Evolutionary conservation across 2,329 filamentous ascomycete species (phyloP).

Genomic region (Akanthomyces dipterigenus): DNA sequence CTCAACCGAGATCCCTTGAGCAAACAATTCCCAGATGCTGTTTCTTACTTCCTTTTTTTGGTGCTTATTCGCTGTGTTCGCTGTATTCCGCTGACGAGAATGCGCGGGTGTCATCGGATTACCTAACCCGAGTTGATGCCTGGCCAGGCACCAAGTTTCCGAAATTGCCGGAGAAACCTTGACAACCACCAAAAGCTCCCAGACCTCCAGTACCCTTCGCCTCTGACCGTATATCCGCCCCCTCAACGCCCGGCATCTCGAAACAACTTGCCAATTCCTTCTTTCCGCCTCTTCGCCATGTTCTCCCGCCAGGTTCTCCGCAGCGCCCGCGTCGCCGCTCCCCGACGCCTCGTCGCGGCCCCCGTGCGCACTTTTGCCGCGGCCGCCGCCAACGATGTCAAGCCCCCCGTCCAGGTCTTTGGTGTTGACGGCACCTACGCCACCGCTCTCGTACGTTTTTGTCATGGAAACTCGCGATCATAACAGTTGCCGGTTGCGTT

Average conservation of each 20-base stretch:
- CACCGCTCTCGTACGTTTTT: slow-evolving; percentile 79
- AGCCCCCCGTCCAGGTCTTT: slow-evolving; percentile 85
- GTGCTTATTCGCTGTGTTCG: not conserved
- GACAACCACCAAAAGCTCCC: slow-evolving; percentile 28
- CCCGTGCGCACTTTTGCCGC: slow-evolving; percentile 76
- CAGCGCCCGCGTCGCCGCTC: slow-evolving; percentile 49
- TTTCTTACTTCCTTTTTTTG: not conserved
- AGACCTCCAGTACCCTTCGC: slow-evolving; percentile 12
- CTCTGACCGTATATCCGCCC: not conserved
- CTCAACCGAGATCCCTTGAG: not conserved
- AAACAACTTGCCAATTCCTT: slow-evolving; percentile 18
- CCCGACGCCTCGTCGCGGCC: slow-evolving; percentile 46
- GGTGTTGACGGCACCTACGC: slow-evolving; percentile 98
- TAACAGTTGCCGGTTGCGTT: not conserved
- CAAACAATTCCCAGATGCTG: not conserved
- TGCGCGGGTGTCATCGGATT: slow-evolving; percentile 10
- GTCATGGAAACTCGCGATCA: not conserved
- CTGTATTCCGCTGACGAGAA: not conserved
- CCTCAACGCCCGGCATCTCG: slow-evolving; percentile 18
- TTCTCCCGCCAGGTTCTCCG: slow-evolving; percentile 55
- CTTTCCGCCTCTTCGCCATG: slow-evolving; percentile 34
- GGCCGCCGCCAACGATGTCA: slow-evolving; percentile 58
- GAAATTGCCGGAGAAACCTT: slow-evolving; percentile 34
- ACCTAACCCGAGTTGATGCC: slow-evolving; percentile 28
- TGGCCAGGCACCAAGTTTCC: slow-evolving; percentile 35